A percentile compares a stretch with the other conserved stretches of the same genome.
phyloP scores from a whole-genome alignment of 225 moss, liverwort and hornwort species.

The Physcomitrium patens region DNA sequence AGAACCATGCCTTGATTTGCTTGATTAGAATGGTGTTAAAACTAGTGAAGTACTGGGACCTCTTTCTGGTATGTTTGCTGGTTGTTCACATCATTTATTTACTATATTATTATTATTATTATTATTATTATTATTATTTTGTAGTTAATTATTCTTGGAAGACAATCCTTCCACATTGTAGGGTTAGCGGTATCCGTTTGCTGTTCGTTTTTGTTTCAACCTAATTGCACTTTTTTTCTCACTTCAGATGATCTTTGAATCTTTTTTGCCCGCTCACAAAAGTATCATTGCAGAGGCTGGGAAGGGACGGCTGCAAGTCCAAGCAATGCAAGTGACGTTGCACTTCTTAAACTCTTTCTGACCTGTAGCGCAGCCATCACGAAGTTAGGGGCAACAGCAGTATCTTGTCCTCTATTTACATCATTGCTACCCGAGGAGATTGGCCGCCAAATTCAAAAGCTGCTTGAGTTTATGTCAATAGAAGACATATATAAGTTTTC shows the following conservation, averaged over 20 bases:
- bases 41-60: background rate
- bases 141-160: conserved; percentile 1
- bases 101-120: no score
- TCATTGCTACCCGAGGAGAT: conserved; percentile 60
- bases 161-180: conserved; percentile 4
- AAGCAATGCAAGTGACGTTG: conserved; percentile 59
- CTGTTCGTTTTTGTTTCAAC: background rate
- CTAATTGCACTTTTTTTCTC: background rate
- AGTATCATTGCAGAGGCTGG: conserved; percentile 52
- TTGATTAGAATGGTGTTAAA: conserved; percentile 14
- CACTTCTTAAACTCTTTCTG: conserved; percentile 57
- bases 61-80: conserved; percentile 8
- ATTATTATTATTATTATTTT: conserved; percentile 1
- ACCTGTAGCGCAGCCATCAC: conserved; percentile 58
- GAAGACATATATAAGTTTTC: conserved; percentile 57
- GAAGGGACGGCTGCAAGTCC: conserved; percentile 48
- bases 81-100: background rate
- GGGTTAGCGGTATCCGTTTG: background rate
- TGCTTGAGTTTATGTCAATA: conserved; percentile 51
- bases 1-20: background rate
- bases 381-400: conserved; percentile 61
- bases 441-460: conserved; percentile 57
- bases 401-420: conserved; percentile 58
- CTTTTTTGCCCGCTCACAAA: conserved; percentile 24
- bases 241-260: background rate